Conservation (phyloP, 495 filamentous ascomycete species). For the Geopyxis carbonaria region DNA sequence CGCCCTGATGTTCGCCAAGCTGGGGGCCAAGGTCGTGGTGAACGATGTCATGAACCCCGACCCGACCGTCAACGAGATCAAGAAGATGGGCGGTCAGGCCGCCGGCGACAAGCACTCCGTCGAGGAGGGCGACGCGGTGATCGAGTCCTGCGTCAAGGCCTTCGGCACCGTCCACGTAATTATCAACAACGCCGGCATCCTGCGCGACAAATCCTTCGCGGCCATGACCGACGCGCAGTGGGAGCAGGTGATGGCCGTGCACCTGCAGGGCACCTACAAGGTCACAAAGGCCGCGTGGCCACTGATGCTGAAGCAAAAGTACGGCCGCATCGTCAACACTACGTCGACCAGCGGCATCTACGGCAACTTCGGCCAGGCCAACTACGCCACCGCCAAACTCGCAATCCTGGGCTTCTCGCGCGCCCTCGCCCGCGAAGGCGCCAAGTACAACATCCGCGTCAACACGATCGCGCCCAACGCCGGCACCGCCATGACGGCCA, state of each 20-base stretch:
- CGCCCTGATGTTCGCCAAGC: constrained; percentile 75
- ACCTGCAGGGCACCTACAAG: constrained; percentile 91
- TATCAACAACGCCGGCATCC: constrained; percentile 94
- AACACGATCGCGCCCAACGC: constrained; percentile 98
- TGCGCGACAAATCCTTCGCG: constrained; percentile 91
- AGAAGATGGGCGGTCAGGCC: constrained; percentile 74
- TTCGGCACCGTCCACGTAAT: constrained; percentile 89
- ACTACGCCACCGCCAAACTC: constrained; percentile 89
- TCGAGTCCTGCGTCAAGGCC: constrained; percentile 83
- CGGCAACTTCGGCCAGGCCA: constrained; percentile 96
- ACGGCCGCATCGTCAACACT: constrained; percentile 90
- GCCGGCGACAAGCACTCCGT: constrained; percentile 85
- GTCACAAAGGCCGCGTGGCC: constrained; percentile 97
- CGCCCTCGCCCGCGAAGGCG: constrained; percentile 79
- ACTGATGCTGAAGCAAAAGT: constrained; percentile 96
- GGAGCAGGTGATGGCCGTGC: constrained; percentile 83
- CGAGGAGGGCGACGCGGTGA: constrained; percentile 82
- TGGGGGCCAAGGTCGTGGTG: constrained; percentile 79
- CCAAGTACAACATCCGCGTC: constrained; percentile 95
- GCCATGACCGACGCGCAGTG: constrained; percentile 95
- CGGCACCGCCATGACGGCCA: constrained; percentile 87
- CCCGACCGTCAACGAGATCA: constrained; percentile 77
- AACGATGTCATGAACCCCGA: constrained; percentile 95
- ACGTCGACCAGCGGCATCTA: constrained; percentile 95
- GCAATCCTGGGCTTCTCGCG: constrained; percentile 92